Conservation (phyloP, 345 rosid species). For the Laguncularia racemosa region DNA sequence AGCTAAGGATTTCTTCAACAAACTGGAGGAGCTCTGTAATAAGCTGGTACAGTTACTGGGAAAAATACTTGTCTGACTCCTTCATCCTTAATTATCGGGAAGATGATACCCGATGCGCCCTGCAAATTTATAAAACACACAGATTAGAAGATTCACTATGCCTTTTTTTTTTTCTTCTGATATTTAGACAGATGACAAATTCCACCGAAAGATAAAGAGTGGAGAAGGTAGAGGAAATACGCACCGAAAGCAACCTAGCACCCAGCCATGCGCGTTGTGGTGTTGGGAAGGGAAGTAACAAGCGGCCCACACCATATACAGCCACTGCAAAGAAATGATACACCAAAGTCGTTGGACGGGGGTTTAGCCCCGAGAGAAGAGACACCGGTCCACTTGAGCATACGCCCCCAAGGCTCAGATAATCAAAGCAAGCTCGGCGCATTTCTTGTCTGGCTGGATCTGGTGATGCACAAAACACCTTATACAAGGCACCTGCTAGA, state of each 20-base stretch:
- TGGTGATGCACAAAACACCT: constrained; percentile 26
- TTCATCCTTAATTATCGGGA: constrained; percentile 35
- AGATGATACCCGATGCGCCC: constrained; percentile 36
- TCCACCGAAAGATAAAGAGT: no score
- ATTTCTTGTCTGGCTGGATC: constrained; percentile 26
- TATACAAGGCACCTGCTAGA: constrained; percentile 24
- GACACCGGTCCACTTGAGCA: constrained; percentile 24
- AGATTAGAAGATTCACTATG: not conserved
- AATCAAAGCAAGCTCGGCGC: constrained; percentile 30
- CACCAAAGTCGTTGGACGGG: constrained; percentile 20
- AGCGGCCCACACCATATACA: constrained; percentile 21
- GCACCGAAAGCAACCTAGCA: constrained; percentile 18
- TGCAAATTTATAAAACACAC: constrained; percentile 5
- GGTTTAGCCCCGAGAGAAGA: constrained; percentile 28
- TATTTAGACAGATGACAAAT: no score
- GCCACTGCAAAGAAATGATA: constrained; percentile 25
- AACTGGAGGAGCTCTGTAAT: constrained; percentile 27
- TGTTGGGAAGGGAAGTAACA: constrained; percentile 28
- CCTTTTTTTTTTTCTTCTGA: not conserved
- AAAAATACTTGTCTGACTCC: constrained; percentile 41
- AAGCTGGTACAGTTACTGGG: constrained; percentile 36
- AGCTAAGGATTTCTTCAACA: not conserved
- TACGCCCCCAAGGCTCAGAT: constrained; percentile 29
- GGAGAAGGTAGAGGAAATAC: not conserved
- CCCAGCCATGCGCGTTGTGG: constrained; percentile 26